Percentiles rank a stretch among this genome's conserved stretches.
These are phyloP conservation scores for Populus ilicifolia DNA, from an alignment of 345 rosid genomes.

Conservation along the genomic window DNA sequence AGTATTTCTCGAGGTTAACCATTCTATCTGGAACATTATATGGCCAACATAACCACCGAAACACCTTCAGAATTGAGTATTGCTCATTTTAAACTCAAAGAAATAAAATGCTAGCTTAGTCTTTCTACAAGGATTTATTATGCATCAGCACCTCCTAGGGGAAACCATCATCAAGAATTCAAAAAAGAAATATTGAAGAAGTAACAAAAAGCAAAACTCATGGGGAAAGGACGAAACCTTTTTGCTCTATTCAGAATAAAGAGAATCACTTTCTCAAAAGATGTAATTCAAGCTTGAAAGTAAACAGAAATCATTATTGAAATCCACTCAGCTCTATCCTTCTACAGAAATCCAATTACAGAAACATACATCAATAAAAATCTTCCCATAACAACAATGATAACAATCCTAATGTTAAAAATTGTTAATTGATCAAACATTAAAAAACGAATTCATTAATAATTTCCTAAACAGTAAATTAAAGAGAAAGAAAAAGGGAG, in stretches of 20 bases:
- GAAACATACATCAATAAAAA: too few relatives aligned
- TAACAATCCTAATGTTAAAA: not conserved
- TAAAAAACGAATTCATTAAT: too few relatives aligned
- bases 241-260: too few relatives aligned
- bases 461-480: not conserved
- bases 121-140: not conserved
- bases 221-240: not conserved
- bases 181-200: not conserved
- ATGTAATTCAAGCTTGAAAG: too few relatives aligned
- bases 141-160: not conserved
- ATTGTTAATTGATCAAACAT: too few relatives aligned
- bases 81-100: not conserved
- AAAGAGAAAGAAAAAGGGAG: not conserved
- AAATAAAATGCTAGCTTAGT: not conserved
- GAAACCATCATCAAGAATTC: not conserved
- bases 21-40: too few relatives aligned
- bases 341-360: too few relatives aligned
- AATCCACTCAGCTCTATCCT: not conserved
- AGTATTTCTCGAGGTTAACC: not conserved
- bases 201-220: not conserved
- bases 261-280: too few relatives aligned
- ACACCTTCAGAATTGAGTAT: not conserved
- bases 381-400: too few relatives aligned
- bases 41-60: too few relatives aligned
- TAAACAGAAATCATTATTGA: too few relatives aligned